Evolutionary conservation across 495 filamentous ascomycete species (phyloP).

Genomic region (Penicillium canariense): DNA sequence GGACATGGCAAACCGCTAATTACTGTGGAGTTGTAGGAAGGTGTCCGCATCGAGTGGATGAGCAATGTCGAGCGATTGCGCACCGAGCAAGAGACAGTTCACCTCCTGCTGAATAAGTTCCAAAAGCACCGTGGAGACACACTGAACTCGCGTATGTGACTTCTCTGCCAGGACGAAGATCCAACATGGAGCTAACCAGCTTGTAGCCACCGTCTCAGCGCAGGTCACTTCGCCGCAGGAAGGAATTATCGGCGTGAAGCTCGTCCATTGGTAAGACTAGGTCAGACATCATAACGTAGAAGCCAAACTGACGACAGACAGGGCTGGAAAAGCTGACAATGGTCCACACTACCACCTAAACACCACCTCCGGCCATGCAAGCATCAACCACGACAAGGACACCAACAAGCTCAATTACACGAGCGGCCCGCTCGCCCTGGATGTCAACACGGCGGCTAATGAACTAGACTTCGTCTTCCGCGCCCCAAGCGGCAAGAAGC

Average conservation of each 20-base stretch:
- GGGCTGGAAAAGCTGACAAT: slow-evolving; percentile 44
- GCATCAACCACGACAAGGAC: slow-evolving; percentile 44
- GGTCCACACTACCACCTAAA: slow-evolving; percentile 65
- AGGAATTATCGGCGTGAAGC: slow-evolving; percentile 60
- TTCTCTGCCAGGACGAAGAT: neutral
- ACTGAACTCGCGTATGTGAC: slow-evolving; percentile 51
- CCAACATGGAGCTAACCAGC: neutral
- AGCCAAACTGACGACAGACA: slow-evolving; percentile 6
- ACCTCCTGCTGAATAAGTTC: slow-evolving; percentile 41
- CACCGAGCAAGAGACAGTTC: slow-evolving; percentile 35
- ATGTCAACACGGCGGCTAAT: slow-evolving; percentile 50
- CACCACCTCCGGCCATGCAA: slow-evolving; percentile 41
- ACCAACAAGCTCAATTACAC: slow-evolving; percentile 48
- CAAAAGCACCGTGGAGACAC: slow-evolving; percentile 54
- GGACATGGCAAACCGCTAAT: no score
- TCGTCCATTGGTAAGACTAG: slow-evolving; percentile 58
- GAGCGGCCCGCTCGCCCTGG: slow-evolving; percentile 55
- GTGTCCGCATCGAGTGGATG: slow-evolving; percentile 47
- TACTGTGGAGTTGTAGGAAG: slow-evolving; percentile 27
- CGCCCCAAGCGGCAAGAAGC: slow-evolving; percentile 40
- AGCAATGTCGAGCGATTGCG: slow-evolving; percentile 44
- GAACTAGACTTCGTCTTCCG: slow-evolving; percentile 58
- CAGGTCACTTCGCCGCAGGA: slow-evolving; percentile 53
- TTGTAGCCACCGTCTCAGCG: slow-evolving; percentile 29
- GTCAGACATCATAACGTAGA: no score